Evolutionary conservation across 176 grass and related monocot genomes (phyloP).

Genomic region (Ensete glaucum): DNA sequence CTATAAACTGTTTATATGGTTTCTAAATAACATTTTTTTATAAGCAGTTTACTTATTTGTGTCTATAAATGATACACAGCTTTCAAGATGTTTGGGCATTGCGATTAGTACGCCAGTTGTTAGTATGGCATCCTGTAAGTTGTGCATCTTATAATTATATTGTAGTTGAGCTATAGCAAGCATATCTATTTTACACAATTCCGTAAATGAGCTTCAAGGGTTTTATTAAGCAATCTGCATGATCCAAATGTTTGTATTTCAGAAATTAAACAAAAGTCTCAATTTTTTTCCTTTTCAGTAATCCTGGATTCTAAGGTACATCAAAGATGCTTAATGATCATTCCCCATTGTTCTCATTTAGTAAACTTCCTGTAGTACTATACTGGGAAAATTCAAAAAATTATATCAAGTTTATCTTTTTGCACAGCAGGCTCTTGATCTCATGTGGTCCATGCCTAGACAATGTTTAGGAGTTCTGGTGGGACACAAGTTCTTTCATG

Average conservation of each 20-base stretch:
- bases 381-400: background rate
- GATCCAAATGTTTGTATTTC: background rate
- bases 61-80: constrained; percentile 35
- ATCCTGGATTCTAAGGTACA: background rate
- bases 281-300: background rate
- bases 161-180: background rate
- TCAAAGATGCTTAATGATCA: background rate
- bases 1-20: constrained; percentile 2
- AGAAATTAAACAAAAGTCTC: background rate
- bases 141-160: background rate
- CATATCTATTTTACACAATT: background rate
- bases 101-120: constrained; percentile 71
- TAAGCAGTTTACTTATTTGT: constrained; percentile 7
- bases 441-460: background rate
- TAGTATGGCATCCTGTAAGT: constrained; percentile 95
- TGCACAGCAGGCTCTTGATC: background rate
- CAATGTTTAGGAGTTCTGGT: background rate
- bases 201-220: background rate
- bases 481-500: background rate
- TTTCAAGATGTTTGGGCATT: constrained; percentile 82
- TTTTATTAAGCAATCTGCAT: background rate
- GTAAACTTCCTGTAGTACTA: background rate
- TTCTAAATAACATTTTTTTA: background rate
- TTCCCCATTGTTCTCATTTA: background rate
- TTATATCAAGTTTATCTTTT: background rate